Conservation (phyloP, 1,139 yeast species). For the Suhomyces panamericanus region DNA sequence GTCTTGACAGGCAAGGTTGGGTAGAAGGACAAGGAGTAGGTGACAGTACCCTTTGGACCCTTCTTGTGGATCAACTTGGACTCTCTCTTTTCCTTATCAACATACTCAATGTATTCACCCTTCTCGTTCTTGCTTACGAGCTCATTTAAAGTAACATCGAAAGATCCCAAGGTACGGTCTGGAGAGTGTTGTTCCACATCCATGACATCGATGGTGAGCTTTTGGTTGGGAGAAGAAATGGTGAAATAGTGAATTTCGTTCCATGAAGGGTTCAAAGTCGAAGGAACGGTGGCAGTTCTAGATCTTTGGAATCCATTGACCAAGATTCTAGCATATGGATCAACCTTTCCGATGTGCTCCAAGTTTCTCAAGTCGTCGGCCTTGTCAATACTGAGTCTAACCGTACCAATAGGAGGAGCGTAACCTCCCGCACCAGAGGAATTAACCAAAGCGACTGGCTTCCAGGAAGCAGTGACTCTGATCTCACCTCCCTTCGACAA, state of each 20-base stretch:
- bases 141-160: constrained; percentile 65
- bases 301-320: constrained; percentile 76
- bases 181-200: constrained; percentile 75
- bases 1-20: constrained; percentile 79
- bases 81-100: constrained; percentile 56
- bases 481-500: constrained; percentile 71
- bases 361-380: constrained; percentile 79
- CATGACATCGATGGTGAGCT: constrained; percentile 83
- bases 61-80: constrained; percentile 67
- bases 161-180: constrained; percentile 85
- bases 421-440: constrained; percentile 75
- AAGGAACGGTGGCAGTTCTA: constrained; percentile 70
- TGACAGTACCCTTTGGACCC: constrained; percentile 78
- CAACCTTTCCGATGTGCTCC: constrained; percentile 86
- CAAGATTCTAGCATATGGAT: constrained; percentile 83
- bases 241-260: constrained; percentile 81
- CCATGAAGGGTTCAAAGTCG: constrained; percentile 80
- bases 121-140: constrained; percentile 67
- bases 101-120: constrained; percentile 63
- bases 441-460: constrained; percentile 72
- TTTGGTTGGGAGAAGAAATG: constrained; percentile 78
- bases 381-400: constrained; percentile 68
- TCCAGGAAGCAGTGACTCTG: constrained; percentile 72
- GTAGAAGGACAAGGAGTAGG: constrained; percentile 74
- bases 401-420: constrained; percentile 89